Base-by-base conservation (phyloP, 2,329 filamentous ascomycete species). In the Westerdykella sp. region DNA sequence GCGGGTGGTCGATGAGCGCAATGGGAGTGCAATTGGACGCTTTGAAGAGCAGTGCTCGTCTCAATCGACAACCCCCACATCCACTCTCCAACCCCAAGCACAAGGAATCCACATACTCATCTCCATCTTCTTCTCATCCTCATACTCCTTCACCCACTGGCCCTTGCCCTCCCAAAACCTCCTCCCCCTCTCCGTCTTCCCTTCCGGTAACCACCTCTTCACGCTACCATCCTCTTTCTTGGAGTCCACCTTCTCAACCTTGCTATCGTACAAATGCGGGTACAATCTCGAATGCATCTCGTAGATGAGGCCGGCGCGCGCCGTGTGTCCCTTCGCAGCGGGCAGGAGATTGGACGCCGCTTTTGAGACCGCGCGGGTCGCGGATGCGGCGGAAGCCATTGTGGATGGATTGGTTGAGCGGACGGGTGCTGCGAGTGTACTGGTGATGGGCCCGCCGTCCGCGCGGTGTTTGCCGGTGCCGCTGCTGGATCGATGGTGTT, bases 211-310 rank as follows among this genome's bases (percentile, higher is more conserved):
- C 32, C 15, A 30, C 21, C 39, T 45, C 18, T 50, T 31, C 36
- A 53, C 50, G n/a, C 42, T 44, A 38, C 44, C 39, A 22, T 47
- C 35, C 36, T 44, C 41, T 49, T 53, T 51, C 5, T 41, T 42
- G 4, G 45, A 31, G 22, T 45, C 34, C 52, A 47, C 53, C 28
- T 51, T 53, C 9, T 37, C 23, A 36, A 34, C 41, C 12, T 51
- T 49, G 1, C 16, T 14, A 14, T 35, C n/a, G 34, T 53, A 50
- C 15, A 50, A 18, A 15, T 48, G 22, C 14, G 49, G 49, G 21
- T 48, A 53, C 22, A 50, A 40, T 21, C 25, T 40, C 42, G 40
- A 37, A 25, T 52, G 45, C 47, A 46, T 49, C 39, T 30, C 44
- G 40, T 47, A 44, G 40, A 45, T 46, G 18, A 50, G 45, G 16